These are phyloP conservation scores for Rhododendron mucronatum DNA, from an alignment of 148 eudicot genomes.

Conservation along the genomic window DNA sequence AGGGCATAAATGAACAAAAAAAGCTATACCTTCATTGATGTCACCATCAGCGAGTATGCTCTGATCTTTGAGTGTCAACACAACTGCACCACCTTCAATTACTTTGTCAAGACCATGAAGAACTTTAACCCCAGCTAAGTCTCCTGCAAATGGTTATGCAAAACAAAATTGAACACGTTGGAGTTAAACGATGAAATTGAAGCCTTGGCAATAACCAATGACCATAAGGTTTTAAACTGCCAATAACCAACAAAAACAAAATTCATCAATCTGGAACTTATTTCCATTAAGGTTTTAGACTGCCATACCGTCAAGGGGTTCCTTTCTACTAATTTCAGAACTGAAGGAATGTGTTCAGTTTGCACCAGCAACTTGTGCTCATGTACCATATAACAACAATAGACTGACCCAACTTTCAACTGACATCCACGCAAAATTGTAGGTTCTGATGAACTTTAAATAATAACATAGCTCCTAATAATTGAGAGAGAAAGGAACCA, in stretches of 20 bases:
- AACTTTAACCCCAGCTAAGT: conserved; percentile 81
- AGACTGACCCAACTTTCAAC: background rate
- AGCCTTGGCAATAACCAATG: background rate
- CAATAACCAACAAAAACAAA: background rate
- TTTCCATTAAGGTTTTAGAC: background rate
- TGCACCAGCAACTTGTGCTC: background rate
- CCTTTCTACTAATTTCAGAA: background rate
- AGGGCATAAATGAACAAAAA: background rate
- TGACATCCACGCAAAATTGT: background rate
- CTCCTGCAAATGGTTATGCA: conserved; percentile 30
- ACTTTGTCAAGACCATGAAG: conserved; percentile 98
- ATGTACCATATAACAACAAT: background rate
- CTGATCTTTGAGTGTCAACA: conserved; percentile 96
- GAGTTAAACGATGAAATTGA: background rate
- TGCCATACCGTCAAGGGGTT: background rate
- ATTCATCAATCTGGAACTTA: background rate
- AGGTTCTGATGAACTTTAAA: background rate
- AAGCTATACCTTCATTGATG: conserved; percentile 59
- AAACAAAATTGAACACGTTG: background rate
- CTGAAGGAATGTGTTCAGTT: background rate
- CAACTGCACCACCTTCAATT: conserved; percentile 94
- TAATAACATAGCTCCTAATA: background rate
- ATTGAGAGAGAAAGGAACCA: background rate
- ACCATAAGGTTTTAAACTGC: too few relatives aligned
- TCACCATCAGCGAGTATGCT: conserved; percentile 89